A percentile compares a stretch with the other conserved stretches of the same genome.
These are phyloP conservation scores for Aspergillus amoenus DNA, from an alignment of 2,329 filamentous ascomycete genomes.

Conservation along the genomic window DNA sequence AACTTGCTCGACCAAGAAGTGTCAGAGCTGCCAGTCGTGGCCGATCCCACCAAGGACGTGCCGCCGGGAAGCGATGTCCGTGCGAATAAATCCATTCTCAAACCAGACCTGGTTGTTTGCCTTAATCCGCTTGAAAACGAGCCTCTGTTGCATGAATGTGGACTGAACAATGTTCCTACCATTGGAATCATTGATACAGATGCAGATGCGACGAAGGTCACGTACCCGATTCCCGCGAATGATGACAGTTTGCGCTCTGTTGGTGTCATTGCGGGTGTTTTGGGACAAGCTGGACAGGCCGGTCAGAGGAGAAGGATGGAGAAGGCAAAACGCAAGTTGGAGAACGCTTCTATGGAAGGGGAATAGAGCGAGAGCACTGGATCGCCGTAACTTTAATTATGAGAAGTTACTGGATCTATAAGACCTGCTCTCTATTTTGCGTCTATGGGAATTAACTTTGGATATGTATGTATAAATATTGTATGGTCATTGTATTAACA, in stretches of 20 bases:
- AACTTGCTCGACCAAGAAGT: slow-evolving; percentile 69
- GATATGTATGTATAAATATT: slow-evolving; percentile 36
- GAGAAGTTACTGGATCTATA: neutral
- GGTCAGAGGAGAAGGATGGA: slow-evolving; percentile 68
- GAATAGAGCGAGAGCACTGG: neutral
- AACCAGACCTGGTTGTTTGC: slow-evolving; percentile 88
- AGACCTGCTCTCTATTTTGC: neutral
- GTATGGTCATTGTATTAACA: slow-evolving; percentile 18
- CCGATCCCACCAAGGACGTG: no score
- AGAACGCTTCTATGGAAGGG: slow-evolving; percentile 45
- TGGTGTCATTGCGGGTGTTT: slow-evolving; percentile 76
- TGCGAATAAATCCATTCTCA: slow-evolving; percentile 63
- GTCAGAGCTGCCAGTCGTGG: slow-evolving; percentile 51
- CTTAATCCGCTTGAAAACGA: slow-evolving; percentile 93
- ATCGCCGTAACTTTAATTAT: neutral
- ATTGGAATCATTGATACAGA: slow-evolving; percentile 95
- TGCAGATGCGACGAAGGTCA: slow-evolving; percentile 87
- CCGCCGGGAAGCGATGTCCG: slow-evolving; percentile 55
- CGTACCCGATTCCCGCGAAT: slow-evolving; percentile 94
- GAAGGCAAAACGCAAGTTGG: slow-evolving; percentile 61
- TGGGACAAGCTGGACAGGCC: slow-evolving; percentile 78
- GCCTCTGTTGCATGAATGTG: slow-evolving; percentile 86
- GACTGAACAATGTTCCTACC: slow-evolving; percentile 81
- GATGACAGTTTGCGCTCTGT: slow-evolving; percentile 89
- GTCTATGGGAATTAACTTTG: slow-evolving; percentile 11